Percentiles rank a stretch among this genome's conserved stretches.
These are phyloP conservation scores for Leccinum arenicola DNA, from an alignment of 768 basidiomycete genomes.

Conservation along the genomic window DNA sequence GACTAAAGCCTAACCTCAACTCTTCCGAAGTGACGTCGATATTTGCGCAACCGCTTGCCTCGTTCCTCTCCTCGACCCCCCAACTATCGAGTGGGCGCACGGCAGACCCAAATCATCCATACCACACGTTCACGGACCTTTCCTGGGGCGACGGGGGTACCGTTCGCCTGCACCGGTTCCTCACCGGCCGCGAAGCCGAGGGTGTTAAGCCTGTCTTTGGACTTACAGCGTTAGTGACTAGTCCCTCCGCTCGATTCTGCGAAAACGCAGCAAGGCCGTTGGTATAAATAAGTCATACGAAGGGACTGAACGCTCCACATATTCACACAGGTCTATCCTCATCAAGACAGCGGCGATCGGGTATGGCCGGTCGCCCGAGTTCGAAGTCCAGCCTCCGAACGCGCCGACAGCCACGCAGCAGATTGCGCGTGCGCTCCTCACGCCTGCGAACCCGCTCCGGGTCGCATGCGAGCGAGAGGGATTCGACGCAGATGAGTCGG, in stretches of 20 bases:
- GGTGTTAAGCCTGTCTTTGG: conserved; percentile 90
- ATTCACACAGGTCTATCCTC: conserved; percentile 43
- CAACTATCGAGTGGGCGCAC: conserved; percentile 57
- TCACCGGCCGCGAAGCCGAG: conserved; percentile 81
- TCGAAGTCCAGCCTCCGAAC: conserved; percentile 41
- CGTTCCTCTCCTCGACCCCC: conserved; percentile 63
- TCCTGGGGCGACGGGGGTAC: conserved; percentile 39
- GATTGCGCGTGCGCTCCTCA: conserved; percentile 42
- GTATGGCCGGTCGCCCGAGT: conserved; percentile 45
- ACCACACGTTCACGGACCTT: conserved; percentile 63
- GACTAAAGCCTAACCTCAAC: conserved; percentile 71
- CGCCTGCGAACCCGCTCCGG: conserved; percentile 21
- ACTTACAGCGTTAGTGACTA: conserved; percentile 69
- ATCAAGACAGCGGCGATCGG: conserved; percentile 49
- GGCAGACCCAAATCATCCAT: conserved; percentile 46
- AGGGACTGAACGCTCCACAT: not conserved
- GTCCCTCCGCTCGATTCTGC: not conserved
- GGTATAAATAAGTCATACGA: not conserved
- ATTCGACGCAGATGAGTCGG: conserved; percentile 19
- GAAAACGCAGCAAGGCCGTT: not conserved
- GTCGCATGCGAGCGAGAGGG: conserved; percentile 28
- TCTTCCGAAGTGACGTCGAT: conserved; percentile 72
- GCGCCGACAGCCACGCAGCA: conserved; percentile 41
- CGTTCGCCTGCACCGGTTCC: conserved; percentile 68
- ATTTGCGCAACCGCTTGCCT: conserved; percentile 80